Conservation (phyloP, 2,329 filamentous ascomycete genomes). For the Periconia digitata region DNA sequence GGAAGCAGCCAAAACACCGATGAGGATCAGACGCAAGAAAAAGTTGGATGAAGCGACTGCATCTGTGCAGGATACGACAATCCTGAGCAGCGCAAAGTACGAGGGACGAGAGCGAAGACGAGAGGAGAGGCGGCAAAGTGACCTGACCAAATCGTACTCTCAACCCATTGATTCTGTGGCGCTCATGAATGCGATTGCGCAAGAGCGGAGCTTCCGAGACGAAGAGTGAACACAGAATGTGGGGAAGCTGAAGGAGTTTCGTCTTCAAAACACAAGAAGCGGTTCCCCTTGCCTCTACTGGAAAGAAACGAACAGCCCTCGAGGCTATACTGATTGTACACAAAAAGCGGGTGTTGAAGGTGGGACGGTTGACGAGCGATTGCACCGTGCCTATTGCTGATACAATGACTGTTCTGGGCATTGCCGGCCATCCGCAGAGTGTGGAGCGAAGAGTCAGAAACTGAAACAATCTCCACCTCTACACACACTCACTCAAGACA, state of each 20-base stretch:
- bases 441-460: too few relatives aligned
- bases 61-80: slow-evolving; percentile 3
- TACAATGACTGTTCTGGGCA: too few relatives aligned
- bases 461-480: too few relatives aligned
- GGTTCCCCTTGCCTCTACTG: too few relatives aligned
- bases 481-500: too few relatives aligned
- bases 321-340: too few relatives aligned
- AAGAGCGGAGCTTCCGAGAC: neutral
- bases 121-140: neutral
- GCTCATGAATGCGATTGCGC: neutral
- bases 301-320: too few relatives aligned
- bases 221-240: neutral
- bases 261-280: too few relatives aligned
- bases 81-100: neutral
- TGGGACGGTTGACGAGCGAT: too few relatives aligned
- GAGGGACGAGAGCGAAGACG: neutral
- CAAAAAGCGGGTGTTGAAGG: too few relatives aligned
- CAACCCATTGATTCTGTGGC: neutral
- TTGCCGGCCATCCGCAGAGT: too few relatives aligned
- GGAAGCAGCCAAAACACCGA: neutral
- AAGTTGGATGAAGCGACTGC: neutral
- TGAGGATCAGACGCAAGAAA: neutral
- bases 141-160: neutral
- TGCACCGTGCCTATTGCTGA: too few relatives aligned
- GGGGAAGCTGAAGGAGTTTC: neutral